Evolutionary conservation across 805 yeast species (phyloP).

Genomic region (Candida fluviatilis): DNA sequence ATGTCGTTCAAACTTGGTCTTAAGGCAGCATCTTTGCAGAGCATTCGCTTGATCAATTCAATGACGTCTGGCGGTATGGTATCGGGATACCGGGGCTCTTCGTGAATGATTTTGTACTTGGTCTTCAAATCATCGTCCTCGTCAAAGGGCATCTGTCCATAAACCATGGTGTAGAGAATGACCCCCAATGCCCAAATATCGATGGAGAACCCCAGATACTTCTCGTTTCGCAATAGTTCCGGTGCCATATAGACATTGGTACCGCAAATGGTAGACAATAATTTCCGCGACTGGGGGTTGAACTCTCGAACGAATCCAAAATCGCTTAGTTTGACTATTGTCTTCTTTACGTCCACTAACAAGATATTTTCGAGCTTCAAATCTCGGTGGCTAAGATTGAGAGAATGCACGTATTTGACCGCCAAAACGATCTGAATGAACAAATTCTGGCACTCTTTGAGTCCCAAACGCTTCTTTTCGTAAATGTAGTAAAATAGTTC

Average conservation of each 20-base stretch:
- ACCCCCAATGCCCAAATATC: constrained; percentile 95
- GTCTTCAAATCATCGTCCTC: constrained; percentile 71
- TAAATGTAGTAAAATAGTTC: constrained; percentile 69
- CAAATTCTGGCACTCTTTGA: constrained; percentile 46
- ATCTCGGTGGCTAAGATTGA: constrained; percentile 81
- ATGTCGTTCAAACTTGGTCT: constrained; percentile 51
- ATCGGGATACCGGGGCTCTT: constrained; percentile 57
- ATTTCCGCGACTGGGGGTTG: constrained; percentile 37
- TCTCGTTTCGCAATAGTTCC: constrained; percentile 64
- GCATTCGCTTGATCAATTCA: constrained; percentile 47
- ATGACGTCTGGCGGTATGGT: constrained; percentile 47
- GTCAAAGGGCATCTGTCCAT: constrained; percentile 90
- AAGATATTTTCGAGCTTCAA: constrained; percentile 77
- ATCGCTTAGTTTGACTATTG: constrained; percentile 76
- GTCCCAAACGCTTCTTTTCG: constrained; percentile 45
- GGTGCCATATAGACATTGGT: constrained; percentile 98
- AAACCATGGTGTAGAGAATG: constrained; percentile 75
- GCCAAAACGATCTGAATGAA: constrained; percentile 67
- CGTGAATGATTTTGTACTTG: constrained; percentile 54
- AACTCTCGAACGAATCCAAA: constrained; percentile 90
- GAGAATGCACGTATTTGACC: constrained; percentile 68
- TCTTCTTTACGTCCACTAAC: constrained; percentile 46
- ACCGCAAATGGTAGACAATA: constrained; percentile 85
- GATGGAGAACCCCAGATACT: constrained; percentile 73
- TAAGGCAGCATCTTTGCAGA: constrained; percentile 59